Evolutionary conservation across 768 basidiomycete genomes (phyloP).

Genomic region (Tephrocybe rancida): DNA sequence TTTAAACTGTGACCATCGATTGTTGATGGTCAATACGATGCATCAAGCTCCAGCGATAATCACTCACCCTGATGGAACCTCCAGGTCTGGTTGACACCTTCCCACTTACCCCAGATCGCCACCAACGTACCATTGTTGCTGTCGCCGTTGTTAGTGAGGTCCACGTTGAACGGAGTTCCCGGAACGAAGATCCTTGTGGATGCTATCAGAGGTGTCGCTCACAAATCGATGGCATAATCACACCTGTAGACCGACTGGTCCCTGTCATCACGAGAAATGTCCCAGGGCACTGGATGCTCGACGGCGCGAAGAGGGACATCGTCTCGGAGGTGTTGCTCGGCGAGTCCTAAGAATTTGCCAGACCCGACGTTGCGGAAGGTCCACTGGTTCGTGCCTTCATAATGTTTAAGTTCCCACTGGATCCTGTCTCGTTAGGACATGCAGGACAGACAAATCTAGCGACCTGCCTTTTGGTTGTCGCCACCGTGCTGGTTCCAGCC

Average conservation of each 20-base stretch:
- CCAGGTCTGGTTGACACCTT: constrained; percentile 45
- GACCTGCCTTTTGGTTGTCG: constrained; percentile 43
- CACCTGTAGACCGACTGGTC: constrained; percentile 21
- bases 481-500: constrained; percentile 40
- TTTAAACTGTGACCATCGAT: too few relatives aligned
- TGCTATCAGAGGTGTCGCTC: not conserved
- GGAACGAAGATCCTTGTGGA: constrained; percentile 37
- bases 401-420: constrained; percentile 21
- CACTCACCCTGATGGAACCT: constrained; percentile 22
- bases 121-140: constrained; percentile 40
- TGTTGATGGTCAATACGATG: too few relatives aligned
- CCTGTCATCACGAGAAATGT: constrained; percentile 21
- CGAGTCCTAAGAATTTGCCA: constrained; percentile 20
- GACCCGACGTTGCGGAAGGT: constrained; percentile 18
- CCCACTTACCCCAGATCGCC: constrained; percentile 43
- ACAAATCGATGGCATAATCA: too few relatives aligned
- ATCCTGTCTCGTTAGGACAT: not conserved
- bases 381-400: constrained; percentile 14
- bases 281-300: constrained; percentile 18
- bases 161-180: constrained; percentile 32
- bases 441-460: not conserved
- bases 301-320: constrained; percentile 13
- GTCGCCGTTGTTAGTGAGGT: constrained; percentile 46
- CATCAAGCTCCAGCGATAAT: too few relatives aligned
- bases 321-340: not conserved